phyloP scores from a whole-genome alignment of 805 yeast genomes.

The Kodamaea leandrae region DNA sequence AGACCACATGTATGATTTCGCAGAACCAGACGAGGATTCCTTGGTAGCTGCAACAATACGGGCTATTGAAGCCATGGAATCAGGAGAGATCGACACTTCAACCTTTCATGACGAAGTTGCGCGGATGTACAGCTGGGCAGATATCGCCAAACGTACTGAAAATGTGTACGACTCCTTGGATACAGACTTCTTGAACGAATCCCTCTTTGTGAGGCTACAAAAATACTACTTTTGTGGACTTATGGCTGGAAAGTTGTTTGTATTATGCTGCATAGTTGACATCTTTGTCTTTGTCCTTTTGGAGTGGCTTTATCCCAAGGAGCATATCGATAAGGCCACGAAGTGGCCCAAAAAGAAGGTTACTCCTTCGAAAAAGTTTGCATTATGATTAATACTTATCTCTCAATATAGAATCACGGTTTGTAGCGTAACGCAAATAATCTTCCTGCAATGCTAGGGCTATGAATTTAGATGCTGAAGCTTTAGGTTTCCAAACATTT shows the following conservation, averaged over 20 bases:
- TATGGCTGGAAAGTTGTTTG: conserved; percentile 84
- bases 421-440: background rate
- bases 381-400: background rate
- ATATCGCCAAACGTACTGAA: conserved; percentile 85
- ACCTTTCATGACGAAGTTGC: conserved; percentile 75
- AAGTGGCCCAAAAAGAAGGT: conserved; percentile 64
- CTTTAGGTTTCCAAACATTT: conserved; percentile 15
- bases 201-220: conserved; percentile 56
- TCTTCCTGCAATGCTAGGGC: conserved; percentile 12
- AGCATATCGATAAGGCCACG: conserved; percentile 65
- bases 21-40: conserved; percentile 83
- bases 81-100: conserved; percentile 63
- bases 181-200: conserved; percentile 42
- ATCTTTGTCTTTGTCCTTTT: conserved; percentile 58
- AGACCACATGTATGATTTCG: conserved; percentile 85
- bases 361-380: background rate
- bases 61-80: conserved; percentile 64
- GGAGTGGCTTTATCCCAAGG: conserved; percentile 69
- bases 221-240: conserved; percentile 69
- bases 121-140: conserved; percentile 87
- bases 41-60: conserved; percentile 64
- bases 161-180: conserved; percentile 62
- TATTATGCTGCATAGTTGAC: conserved; percentile 79
- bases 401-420: conserved; percentile 1
- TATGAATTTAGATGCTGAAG: conserved; percentile 18